Base-by-base conservation (phyloP, 805 yeast species). In the Candida hispaniensis region DNA sequence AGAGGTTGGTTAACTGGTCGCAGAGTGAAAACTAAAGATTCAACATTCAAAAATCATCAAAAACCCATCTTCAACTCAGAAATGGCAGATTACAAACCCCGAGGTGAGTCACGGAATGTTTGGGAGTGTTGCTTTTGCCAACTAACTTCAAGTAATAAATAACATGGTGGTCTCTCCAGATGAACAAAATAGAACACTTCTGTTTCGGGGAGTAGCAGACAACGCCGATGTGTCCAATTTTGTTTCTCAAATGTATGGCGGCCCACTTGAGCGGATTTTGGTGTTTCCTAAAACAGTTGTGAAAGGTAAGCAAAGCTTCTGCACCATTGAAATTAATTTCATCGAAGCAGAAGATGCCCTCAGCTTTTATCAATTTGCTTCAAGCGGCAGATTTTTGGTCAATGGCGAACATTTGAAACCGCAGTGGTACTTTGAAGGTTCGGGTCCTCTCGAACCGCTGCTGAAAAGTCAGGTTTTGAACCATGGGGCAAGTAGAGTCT, bases 331-430 rank as follows among this genome's bases (percentile, higher is more conserved):
- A 30, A 26, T 34, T 15, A 30, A 34, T 12, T 34, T 34, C 10
- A 19, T 34, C 16, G 38, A 34, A 17, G 25, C 38, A 18, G 38
- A 34, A n/a, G 30, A 34, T 19, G 38, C 38, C 7, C 30, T 25
- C 16, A 34, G 26, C 26, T 34, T 34, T 14, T 34, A 34, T 21
- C 30, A 34, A 18, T 34, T 20, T 21, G 18, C 38, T 18, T 30
- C 26, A 12, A 26, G 30, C 4, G 38, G 38, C 13, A 24, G 38
- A 16, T 34, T 20, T 21, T 26, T 34, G 18, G 30, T 34, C 24
- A 34, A 34, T 22, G 38, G 38, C 6, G 30, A 34, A 16, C 30
- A 25, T 21, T 34, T 25, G 11, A 20, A 26, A 9, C 38, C 38
- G 8, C 30, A 34, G 30, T 34, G 38, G 38, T 26, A 20, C 12